Evolutionary conservation across 2,329 filamentous ascomycete genomes (phyloP).

Genomic region (Diaporthe sp.): DNA sequence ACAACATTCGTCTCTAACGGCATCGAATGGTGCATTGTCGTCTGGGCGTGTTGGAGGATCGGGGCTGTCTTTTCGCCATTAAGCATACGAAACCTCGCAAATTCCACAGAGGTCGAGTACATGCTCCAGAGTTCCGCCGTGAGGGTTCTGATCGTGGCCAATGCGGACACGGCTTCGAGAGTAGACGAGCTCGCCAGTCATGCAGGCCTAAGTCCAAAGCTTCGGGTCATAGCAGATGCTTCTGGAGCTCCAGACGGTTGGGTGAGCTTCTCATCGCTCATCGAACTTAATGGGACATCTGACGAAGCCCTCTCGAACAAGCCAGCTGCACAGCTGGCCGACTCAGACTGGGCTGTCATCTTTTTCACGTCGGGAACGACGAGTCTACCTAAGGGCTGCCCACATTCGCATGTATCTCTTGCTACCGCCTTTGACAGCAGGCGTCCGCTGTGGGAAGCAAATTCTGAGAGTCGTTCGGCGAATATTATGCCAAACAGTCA

Average conservation of each 20-base stretch:
- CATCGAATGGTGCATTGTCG: slow-evolving; percentile 1
- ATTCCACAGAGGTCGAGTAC: not conserved
- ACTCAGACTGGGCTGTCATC: not conserved
- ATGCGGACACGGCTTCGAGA: not conserved
- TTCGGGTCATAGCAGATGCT: not conserved
- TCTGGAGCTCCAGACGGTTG: not conserved
- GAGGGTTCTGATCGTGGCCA: not conserved
- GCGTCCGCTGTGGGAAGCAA: not conserved
- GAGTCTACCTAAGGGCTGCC: slow-evolving; percentile 14
- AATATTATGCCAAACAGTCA: slow-evolving; percentile 14
- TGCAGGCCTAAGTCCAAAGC: not conserved
- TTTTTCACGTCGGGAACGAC: slow-evolving; percentile 6
- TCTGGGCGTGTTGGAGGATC: slow-evolving; percentile 18
- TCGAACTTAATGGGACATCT: not conserved
- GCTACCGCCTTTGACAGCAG: not conserved
- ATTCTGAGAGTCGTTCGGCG: not conserved
- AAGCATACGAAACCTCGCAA: not conserved
- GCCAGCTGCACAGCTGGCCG: not conserved
- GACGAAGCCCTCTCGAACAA: not conserved
- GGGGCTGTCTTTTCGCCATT: slow-evolving; percentile 1
- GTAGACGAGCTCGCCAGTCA: not conserved
- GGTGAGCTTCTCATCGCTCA: not conserved
- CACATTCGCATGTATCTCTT: not conserved
- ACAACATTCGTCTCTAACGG: not conserved
- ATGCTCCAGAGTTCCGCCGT: not conserved